Conservation (phyloP, 441 rosid genomes). For the Brassica hybrid region DNA sequence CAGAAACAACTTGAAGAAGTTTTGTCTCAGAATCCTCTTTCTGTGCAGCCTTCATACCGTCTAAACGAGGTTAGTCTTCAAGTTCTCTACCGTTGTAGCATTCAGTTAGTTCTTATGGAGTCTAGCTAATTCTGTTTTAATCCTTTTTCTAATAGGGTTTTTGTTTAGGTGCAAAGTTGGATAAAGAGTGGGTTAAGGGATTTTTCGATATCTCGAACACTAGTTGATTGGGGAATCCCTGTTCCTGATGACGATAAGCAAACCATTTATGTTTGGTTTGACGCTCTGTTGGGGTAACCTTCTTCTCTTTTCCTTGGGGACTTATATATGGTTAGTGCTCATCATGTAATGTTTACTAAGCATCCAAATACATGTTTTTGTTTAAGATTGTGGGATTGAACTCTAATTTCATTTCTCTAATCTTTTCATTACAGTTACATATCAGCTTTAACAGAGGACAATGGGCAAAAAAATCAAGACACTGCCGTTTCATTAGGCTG, state of each 20-base stretch:
- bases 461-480: constrained; percentile 59
- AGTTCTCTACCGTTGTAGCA: constrained; percentile 10
- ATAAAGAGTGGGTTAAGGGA: constrained; percentile 84
- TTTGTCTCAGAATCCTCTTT: constrained; percentile 64
- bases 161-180: constrained; percentile 87
- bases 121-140: constrained; percentile 14
- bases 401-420: background rate
- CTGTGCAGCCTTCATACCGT: constrained; percentile 92
- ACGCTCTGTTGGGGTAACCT: constrained; percentile 91
- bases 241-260: constrained; percentile 88
- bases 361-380: too few species aligned
- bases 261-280: constrained; percentile 98
- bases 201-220: constrained; percentile 92
- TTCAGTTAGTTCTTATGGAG: constrained; percentile 18
- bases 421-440: constrained; percentile 63
- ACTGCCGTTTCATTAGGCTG: constrained; percentile 80
- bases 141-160: background rate
- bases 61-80: constrained; percentile 69
- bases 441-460: constrained; percentile 76
- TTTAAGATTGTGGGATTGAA: constrained; percentile 14
- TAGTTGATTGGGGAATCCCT: constrained; percentile 94
- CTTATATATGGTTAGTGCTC: background rate
- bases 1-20: constrained; percentile 78
- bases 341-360: too few species aligned
- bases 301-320: constrained; percentile 10